A percentile compares a stretch with the other conserved stretches of the same genome.
These are phyloP conservation scores for Salix udensis DNA, from an alignment of 345 rosid genomes.

Conservation along the genomic window DNA sequence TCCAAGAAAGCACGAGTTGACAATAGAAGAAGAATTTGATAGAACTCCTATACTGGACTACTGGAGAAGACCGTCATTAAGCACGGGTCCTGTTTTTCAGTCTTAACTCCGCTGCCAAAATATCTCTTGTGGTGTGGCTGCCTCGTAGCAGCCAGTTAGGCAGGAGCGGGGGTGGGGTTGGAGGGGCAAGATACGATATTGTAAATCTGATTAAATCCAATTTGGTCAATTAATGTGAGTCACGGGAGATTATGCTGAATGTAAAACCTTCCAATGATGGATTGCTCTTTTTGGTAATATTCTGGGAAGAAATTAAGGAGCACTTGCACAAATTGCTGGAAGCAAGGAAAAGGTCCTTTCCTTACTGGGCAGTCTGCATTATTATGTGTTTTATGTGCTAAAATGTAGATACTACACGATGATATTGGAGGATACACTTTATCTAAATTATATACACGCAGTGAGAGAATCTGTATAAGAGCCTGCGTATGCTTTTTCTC, in stretches of 20 bases:
- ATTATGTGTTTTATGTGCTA: too few relatives aligned
- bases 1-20: slow-evolving; percentile 55
- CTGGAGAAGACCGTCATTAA: not conserved
- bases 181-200: not conserved
- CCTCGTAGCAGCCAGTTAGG: not conserved
- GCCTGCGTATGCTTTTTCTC: not conserved
- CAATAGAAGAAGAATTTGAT: slow-evolving; percentile 73
- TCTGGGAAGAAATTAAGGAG: too few relatives aligned
- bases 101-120: not conserved
- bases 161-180: too few relatives aligned
- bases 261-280: too few relatives aligned
- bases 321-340: too few relatives aligned
- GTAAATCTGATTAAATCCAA: not conserved
- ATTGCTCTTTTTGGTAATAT: too few relatives aligned
- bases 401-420: too few relatives aligned
- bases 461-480: not conserved
- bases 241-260: too few relatives aligned
- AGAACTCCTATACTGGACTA: not conserved
- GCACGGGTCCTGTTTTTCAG: not conserved
- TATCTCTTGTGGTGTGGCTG: not conserved
- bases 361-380: too few relatives aligned
- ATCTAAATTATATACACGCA: too few relatives aligned
- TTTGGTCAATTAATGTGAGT: not conserved
- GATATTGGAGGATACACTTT: too few relatives aligned
- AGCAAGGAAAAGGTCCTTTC: too few relatives aligned